Conservation (phyloP, 2,329 filamentous ascomycete species). For the Dactylonectria macrodidyma region DNA sequence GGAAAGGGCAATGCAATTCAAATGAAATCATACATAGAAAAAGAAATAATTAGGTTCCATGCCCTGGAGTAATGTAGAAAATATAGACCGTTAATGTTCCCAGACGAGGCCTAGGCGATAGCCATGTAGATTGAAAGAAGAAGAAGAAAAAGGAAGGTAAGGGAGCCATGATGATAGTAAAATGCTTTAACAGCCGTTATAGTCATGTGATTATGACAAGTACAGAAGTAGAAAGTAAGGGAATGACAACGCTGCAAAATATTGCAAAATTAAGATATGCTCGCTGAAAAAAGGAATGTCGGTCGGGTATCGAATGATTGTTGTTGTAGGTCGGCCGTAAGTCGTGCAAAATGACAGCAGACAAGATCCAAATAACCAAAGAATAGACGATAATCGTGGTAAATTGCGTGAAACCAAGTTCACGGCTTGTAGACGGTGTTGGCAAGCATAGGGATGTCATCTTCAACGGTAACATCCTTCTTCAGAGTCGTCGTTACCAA, state of each 20-base stretch:
- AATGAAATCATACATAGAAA: conserved; percentile 23
- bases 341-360: conserved; percentile 36
- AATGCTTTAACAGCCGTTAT: conserved; percentile 42
- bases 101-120: conserved; percentile 8
- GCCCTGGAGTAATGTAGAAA: conserved; percentile 20
- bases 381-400: conserved; percentile 14
- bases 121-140: not conserved
- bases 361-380: conserved; percentile 7
- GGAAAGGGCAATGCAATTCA: conserved; percentile 5
- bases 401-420: conserved; percentile 27
- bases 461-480: conserved; percentile 47
- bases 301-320: conserved; percentile 48
- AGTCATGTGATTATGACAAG: conserved; percentile 34
- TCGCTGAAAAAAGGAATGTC: conserved; percentile 32
- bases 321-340: conserved; percentile 46
- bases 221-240: conserved; percentile 18
- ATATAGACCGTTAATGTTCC: conserved; percentile 10
- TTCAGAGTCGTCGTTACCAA: conserved; percentile 52
- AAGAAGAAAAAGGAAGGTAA: conserved; percentile 13
- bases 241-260: conserved; percentile 23
- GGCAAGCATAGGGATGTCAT: conserved; percentile 61
- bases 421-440: conserved; percentile 65
- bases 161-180: conserved; percentile 24
- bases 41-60: conserved; percentile 18
- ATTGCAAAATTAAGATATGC: conserved; percentile 12